Percentiles rank a stretch among this genome's conserved stretches.
Evolutionary conservation across 164 flowering plant genomes (phyloP).

Genomic region (Stephania yunnanensis): DNA sequence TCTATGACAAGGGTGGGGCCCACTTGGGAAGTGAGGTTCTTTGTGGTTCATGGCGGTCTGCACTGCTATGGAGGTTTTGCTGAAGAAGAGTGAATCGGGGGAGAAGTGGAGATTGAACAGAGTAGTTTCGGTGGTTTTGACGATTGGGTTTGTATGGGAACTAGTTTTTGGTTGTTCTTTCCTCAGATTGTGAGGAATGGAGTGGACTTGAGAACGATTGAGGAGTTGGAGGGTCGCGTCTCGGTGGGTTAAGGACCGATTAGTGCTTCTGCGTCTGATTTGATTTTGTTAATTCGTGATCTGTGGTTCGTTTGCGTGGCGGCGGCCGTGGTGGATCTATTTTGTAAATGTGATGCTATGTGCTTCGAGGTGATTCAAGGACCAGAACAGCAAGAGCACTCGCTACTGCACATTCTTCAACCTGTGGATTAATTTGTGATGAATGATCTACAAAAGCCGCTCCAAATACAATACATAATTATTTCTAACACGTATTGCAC

Average conservation of each 20-base stretch:
- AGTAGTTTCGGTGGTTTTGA: constrained; percentile 7
- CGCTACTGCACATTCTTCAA: too few relatives aligned
- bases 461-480: too few relatives aligned
- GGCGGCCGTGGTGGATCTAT: too few relatives aligned
- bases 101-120: constrained; percentile 11
- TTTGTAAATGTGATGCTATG: too few relatives aligned
- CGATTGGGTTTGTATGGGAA: constrained; percentile 14
- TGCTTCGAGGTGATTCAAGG: too few relatives aligned
- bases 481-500: too few relatives aligned
- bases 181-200: background rate
- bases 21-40: constrained; percentile 27
- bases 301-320: too few relatives aligned
- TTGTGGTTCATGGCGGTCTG: constrained; percentile 22
- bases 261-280: too few relatives aligned
- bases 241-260: background rate
- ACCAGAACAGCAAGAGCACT: too few relatives aligned
- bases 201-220: background rate
- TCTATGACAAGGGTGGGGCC: constrained; percentile 20
- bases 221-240: background rate
- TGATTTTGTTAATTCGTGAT: too few relatives aligned
- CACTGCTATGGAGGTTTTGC: constrained; percentile 12
- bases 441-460: too few relatives aligned
- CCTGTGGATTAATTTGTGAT: too few relatives aligned
- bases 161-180: background rate
- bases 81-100: constrained; percentile 7